Conservation (phyloP, 148 eudicot genomes). For the Arbutus unedo region DNA sequence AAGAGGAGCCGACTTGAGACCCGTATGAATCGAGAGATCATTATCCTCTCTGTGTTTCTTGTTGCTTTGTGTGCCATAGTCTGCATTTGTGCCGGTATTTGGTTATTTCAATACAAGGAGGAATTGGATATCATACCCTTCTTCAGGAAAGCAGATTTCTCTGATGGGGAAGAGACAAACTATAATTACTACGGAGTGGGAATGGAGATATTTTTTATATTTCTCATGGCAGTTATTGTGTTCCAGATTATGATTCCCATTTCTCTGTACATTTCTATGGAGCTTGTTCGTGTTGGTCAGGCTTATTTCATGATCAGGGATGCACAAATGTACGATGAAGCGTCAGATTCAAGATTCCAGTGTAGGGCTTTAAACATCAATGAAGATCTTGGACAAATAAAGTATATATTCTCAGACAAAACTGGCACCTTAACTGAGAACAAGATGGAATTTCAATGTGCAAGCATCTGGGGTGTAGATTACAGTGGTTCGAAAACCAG, state of each 20-base stretch:
- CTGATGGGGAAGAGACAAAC: slow-evolving; percentile 37
- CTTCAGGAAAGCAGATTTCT: slow-evolving; percentile 66
- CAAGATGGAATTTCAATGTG: slow-evolving; percentile 97
- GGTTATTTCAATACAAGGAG: slow-evolving; percentile 69
- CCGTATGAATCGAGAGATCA: slow-evolving; percentile 83
- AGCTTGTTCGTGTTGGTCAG: slow-evolving; percentile 98
- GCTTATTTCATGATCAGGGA: slow-evolving; percentile 94
- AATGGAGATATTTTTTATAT: slow-evolving; percentile 79
- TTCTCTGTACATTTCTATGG: slow-evolving; percentile 96
- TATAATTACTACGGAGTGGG: slow-evolving; percentile 84
- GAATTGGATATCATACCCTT: slow-evolving; percentile 64
- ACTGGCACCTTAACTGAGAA: slow-evolving; percentile 98
- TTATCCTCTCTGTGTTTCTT: slow-evolving; percentile 77
- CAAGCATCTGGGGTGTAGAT: slow-evolving; percentile 85
- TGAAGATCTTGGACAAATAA: slow-evolving; percentile 95
- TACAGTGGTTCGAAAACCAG: slow-evolving; percentile 43
- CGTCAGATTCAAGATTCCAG: slow-evolving; percentile 74
- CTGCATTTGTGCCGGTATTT: slow-evolving; percentile 67
- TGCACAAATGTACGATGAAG: slow-evolving; percentile 59
- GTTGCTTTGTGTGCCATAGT: slow-evolving; percentile 67
- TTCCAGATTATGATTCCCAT: slow-evolving; percentile 98
- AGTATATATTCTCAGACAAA: slow-evolving; percentile 95
- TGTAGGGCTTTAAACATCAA: slow-evolving; percentile 95
- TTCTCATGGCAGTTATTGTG: slow-evolving; percentile 95
- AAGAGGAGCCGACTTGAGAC: slow-evolving; percentile 95